phyloP scores from a whole-genome alignment of 2,329 filamentous ascomycete genomes.

The Sporothrix variecibatus region DNA sequence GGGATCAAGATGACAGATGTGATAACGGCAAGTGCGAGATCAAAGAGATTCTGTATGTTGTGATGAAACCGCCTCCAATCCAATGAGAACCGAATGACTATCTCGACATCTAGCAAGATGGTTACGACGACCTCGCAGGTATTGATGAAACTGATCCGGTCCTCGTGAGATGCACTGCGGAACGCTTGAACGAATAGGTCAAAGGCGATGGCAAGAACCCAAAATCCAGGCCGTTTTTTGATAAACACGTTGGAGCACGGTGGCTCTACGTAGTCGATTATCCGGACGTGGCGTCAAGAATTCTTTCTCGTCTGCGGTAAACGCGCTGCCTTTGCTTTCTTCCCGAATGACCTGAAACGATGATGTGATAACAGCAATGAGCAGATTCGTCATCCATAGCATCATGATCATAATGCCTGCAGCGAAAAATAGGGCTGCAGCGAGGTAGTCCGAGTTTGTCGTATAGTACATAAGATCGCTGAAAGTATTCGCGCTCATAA shows the following conservation, averaged over 20 bases:
- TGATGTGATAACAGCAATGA: constrained; percentile 95
- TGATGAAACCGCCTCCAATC: constrained; percentile 82
- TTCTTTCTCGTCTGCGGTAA: constrained; percentile 70
- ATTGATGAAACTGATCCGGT: constrained; percentile 66
- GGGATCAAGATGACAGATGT: constrained; percentile 87
- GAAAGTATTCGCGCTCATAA: constrained; percentile 98
- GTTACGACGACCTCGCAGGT: constrained; percentile 75
- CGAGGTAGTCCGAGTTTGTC: constrained; percentile 85
- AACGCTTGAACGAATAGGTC: constrained; percentile 78
- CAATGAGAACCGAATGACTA: constrained; percentile 72
- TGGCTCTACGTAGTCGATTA: constrained; percentile 43
- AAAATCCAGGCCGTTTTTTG: constrained; percentile 76
- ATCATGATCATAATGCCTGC: constrained; percentile 85
- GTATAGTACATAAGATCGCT: constrained; percentile 93
- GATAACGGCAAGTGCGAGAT: constrained; percentile 75
- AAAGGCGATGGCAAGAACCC: constrained; percentile 78
- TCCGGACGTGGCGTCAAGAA: constrained; percentile 42
- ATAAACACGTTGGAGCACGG: constrained; percentile 68
- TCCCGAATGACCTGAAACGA: constrained; percentile 98
- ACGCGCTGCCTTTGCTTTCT: constrained; percentile 91
- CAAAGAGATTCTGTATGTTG: constrained; percentile 74
- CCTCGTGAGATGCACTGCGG: constrained; percentile 74
- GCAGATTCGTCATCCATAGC: constrained; percentile 92
- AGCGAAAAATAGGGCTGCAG: constrained; percentile 76
- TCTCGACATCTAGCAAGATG: constrained; percentile 76